phyloP scores from a whole-genome alignment of 805 yeast species.

The Isabelozyma heimii region DNA sequence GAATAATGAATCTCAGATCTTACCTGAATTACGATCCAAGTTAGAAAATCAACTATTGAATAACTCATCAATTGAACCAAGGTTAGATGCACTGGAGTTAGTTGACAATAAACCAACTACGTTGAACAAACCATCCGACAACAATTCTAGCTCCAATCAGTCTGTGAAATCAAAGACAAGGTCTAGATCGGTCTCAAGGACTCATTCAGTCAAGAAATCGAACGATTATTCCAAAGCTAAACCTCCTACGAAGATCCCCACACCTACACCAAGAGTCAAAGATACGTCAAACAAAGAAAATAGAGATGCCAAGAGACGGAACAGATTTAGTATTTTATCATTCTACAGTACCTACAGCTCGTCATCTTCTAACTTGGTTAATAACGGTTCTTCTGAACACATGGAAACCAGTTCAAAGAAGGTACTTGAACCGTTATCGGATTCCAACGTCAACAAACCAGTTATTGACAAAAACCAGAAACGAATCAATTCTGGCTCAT shows the following conservation, averaged over 20 bases:
- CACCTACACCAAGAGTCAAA: neutral
- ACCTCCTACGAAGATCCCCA: neutral
- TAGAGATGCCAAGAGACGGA: conserved; percentile 32
- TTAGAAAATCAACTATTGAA: neutral
- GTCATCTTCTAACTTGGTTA: conserved; percentile 11
- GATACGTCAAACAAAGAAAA: conserved; percentile 10
- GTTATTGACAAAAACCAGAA: conserved; percentile 15
- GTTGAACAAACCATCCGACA: neutral
- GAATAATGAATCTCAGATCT: neutral
- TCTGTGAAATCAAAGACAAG: neutral
- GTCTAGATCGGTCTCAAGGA: neutral
- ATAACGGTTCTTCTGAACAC: conserved; percentile 3
- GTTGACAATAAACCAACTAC: neutral
- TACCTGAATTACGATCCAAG: neutral
- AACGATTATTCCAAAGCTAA: conserved; percentile 2
- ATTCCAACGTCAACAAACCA: conserved; percentile 19
- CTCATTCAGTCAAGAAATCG: neutral
- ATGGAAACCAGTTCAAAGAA: conserved; percentile 14
- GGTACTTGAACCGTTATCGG: conserved; percentile 32
- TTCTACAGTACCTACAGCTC: conserved; percentile 37
- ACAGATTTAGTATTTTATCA: conserved; percentile 43
- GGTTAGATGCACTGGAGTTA: neutral
- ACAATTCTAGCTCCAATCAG: neutral
- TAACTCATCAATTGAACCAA: neutral
- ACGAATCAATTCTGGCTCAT: conserved; percentile 25